Evolutionary conservation across 306 rosid genomes (phyloP), one percentile per base, ranked within the genome.

Genomic region (Cucurbita maxima): DNA sequence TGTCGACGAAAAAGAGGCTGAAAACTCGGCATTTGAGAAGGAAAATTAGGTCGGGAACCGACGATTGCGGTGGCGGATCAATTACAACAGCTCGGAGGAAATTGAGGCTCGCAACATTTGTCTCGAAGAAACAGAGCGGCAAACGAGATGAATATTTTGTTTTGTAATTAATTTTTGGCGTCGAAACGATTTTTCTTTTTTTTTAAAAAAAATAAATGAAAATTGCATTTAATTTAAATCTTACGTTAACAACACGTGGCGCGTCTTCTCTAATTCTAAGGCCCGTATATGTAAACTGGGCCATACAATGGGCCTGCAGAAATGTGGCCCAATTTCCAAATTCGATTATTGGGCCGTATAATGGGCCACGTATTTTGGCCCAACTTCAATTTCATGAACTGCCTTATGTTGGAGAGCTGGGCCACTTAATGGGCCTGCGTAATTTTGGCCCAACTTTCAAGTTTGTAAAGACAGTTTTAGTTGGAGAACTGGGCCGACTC

Each of bases 81-180:
- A 68, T 68, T 45, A 68, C 54, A 7, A 68, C 40, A 45, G 19
- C 56, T 47, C 20, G 40, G 19, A 45, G 56, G 10, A 45, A 68
- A 68, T 68, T 22, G 56, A 68, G 56, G 73, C 73, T 63, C 73
- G 73, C 73, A 68, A 14, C 57, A 25, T 68, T 68, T 66, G 51
- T 18, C 40, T 22, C 41, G 1, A 7, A 68, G 73, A 68, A 45
- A 45, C 56, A 22, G 54, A 43, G 73, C 38, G 73, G 73, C 56
- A 68, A 68, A 68, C 73, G 56, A 68, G 73, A 68, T 68, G 52
- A 40, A 19, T 38, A 63, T 40, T 63, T 48, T 68, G 55, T 13
- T 68, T 68, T 68, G 73, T 20, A 19, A 47, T 68, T 68, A 44
- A 25, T 10, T 68, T 68, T 64, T 45, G 54, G 73, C 73, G 54